A percentile compares a stretch with the other conserved stretches of the same genome.
Conservation (phyloP, 169 alveolate genomes). For the Eimeria necatrix region DNA sequence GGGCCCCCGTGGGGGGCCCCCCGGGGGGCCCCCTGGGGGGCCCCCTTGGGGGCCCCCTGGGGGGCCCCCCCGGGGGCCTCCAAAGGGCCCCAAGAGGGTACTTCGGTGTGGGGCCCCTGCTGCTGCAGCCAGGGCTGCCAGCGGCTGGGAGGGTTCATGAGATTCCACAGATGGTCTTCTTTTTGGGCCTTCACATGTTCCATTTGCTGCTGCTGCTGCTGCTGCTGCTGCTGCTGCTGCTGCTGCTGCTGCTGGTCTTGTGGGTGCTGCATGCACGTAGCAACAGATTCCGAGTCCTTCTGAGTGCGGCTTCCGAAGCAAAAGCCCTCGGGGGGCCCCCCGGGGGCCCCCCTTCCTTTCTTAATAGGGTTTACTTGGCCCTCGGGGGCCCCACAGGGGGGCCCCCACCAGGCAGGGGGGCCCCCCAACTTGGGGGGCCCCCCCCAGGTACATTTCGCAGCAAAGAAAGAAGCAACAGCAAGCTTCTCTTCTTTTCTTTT, state of each 20-base stretch:
- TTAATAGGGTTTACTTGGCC: neutral
- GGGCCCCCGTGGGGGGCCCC: no score
- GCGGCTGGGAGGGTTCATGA: constrained; percentile 2
- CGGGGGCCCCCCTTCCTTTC: neutral
- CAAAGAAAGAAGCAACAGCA: constrained; percentile 21
- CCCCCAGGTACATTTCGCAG: constrained; percentile 4
- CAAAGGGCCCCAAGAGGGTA: neutral
- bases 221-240: constrained; percentile 22
- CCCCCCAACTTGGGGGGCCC: no score
- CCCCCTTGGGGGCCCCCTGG: neutral
- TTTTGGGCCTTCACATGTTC: neutral
- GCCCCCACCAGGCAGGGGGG: constrained; percentile 29
- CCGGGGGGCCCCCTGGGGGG: neutral
- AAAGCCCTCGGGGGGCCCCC: no score
- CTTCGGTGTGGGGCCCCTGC: no score
- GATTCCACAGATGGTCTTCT: constrained; percentile 3
- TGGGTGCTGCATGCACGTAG: constrained; percentile 28
- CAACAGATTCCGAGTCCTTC: neutral
- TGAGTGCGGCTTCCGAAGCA: neutral
- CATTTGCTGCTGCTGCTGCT: neutral
- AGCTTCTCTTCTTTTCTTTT: neutral
- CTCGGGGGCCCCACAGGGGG: constrained; percentile 5
- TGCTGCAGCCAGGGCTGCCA: constrained; percentile 3
- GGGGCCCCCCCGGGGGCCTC: neutral
- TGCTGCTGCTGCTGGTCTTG: constrained; percentile 48